A percentile compares a stretch with the other conserved stretches of the same genome.
Conservation (phyloP, 78 protist species). For the Andalucia godoyi region DNA sequence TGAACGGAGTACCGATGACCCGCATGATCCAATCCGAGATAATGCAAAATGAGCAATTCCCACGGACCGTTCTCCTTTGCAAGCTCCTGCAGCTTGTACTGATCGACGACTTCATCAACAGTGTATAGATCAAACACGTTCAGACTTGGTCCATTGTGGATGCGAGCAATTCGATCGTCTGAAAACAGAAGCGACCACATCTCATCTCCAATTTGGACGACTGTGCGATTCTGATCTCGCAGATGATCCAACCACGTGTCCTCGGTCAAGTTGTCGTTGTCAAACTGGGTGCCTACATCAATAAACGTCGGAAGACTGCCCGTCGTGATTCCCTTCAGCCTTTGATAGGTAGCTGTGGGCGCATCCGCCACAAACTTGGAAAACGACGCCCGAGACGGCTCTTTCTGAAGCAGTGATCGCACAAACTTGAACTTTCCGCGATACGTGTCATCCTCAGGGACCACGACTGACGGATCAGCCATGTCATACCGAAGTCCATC, state of each 20-base stretch:
- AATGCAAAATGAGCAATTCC: conserved; percentile 65
- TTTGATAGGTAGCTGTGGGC: conserved; percentile 91
- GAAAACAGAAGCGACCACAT: conserved; percentile 86
- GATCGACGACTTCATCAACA: conserved; percentile 74
- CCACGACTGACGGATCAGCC: no score
- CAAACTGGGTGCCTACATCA: conserved; percentile 62
- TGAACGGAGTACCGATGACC: conserved; percentile 75
- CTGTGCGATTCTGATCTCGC: background rate
- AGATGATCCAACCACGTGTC: conserved; percentile 72
- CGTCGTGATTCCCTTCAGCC: conserved; percentile 61
- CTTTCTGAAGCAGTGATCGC: no score
- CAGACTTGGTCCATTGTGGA: background rate
- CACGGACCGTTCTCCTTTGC: background rate
- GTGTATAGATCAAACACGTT: conserved; percentile 82
- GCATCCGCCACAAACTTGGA: conserved; percentile 67
- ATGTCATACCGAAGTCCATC: no score
- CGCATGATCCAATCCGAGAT: conserved; percentile 92
- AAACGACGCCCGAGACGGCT: no score
- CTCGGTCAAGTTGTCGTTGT: conserved; percentile 42
- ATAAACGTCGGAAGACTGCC: conserved; percentile 90
- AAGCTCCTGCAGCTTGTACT: conserved; percentile 20
- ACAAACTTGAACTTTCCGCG: no score
- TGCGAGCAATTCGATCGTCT: background rate
- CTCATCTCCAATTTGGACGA: conserved; percentile 84
- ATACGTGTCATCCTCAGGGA: no score